Percentiles rank a stretch among this genome's conserved stretches.
Evolutionary conservation across 73 alveolate genomes (phyloP).

Genomic region (Blepharisma japonicum): DNA sequence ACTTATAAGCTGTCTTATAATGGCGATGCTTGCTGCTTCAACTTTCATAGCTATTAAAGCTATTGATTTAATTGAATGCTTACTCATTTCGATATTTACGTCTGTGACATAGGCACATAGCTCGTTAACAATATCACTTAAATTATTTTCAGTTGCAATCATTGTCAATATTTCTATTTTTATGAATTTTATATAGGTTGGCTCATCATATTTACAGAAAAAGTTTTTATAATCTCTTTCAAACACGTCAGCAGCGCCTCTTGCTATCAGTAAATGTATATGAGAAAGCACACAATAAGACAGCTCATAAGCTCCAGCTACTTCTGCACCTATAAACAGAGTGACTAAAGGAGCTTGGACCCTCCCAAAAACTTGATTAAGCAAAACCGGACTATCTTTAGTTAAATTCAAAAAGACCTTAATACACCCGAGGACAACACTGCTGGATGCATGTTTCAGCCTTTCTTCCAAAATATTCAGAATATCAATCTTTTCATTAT

Average conservation of each 20-base stretch:
- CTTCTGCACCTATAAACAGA: constrained; percentile 87
- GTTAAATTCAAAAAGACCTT: constrained; percentile 93
- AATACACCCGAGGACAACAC: constrained; percentile 91
- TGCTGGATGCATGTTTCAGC: constrained; percentile 85
- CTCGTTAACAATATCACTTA: constrained; percentile 77
- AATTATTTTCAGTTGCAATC: constrained; percentile 49
- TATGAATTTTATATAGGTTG: constrained; percentile 86
- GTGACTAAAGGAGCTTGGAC: constrained; percentile 94
- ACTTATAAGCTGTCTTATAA: constrained; percentile 61
- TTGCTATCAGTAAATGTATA: constrained; percentile 75
- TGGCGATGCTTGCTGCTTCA: constrained; percentile 59
- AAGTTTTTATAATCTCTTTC: constrained; percentile 88
- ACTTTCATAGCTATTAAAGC: constrained; percentile 73
- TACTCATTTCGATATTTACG: constrained; percentile 78
- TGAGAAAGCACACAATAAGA: constrained; percentile 89
- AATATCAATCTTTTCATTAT: constrained; percentile 92
- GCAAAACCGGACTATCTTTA: constrained; percentile 77
- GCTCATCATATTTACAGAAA: constrained; percentile 96
- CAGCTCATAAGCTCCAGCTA: constrained; percentile 86
- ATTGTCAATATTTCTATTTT: constrained; percentile 84
- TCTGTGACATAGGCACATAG: constrained; percentile 90
- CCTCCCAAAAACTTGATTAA: constrained; percentile 85
- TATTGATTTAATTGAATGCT: constrained; percentile 68
- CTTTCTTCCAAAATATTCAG: constrained; percentile 96
- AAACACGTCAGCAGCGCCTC: constrained; percentile 86